Evolutionary conservation across 139 green algal genomes (phyloP).

Genomic region (Micractinium sp.): DNA sequence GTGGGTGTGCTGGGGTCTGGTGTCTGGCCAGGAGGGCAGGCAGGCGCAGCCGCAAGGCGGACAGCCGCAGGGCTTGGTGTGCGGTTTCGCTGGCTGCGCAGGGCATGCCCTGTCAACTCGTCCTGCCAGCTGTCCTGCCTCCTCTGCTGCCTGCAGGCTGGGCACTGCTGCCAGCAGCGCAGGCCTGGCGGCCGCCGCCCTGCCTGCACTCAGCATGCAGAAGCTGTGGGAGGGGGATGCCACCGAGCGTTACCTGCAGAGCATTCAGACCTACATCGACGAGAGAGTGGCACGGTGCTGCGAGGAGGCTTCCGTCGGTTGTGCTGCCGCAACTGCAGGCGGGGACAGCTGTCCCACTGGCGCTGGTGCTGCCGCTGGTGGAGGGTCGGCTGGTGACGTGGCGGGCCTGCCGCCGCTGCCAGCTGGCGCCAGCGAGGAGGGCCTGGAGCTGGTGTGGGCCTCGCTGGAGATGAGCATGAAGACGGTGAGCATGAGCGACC

Average conservation of each 20-base stretch:
- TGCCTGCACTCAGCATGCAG: too few relatives aligned
- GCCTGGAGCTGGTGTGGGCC: neutral
- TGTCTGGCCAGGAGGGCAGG: neutral
- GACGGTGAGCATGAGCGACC: slow-evolving; percentile 7
- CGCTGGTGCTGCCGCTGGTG: too few relatives aligned
- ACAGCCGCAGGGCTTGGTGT: neutral
- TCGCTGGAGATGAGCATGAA: slow-evolving; percentile 2
- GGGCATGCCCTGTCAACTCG: neutral
- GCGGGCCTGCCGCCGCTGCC: neutral
- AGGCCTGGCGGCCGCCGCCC: neutral
- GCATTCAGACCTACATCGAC: neutral
- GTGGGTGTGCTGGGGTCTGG: neutral
- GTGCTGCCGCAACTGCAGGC: neutral
- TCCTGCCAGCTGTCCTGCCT: too few relatives aligned
- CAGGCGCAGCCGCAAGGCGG: neutral
- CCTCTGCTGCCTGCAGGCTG: neutral
- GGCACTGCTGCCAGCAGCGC: neutral
- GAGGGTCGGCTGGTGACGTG: neutral
- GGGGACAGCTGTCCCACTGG: neutral
- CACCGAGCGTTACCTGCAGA: neutral
- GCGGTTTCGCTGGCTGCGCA: too few relatives aligned
- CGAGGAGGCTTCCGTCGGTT: neutral
- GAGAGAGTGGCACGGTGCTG: neutral
- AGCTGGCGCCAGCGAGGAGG: neutral
- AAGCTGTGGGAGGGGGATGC: neutral